Percentiles rank a stretch among this genome's conserved stretches.
Conservation (phyloP, 2,329 filamentous ascomycete genomes). For the Mycosphaerella arachidis region DNA sequence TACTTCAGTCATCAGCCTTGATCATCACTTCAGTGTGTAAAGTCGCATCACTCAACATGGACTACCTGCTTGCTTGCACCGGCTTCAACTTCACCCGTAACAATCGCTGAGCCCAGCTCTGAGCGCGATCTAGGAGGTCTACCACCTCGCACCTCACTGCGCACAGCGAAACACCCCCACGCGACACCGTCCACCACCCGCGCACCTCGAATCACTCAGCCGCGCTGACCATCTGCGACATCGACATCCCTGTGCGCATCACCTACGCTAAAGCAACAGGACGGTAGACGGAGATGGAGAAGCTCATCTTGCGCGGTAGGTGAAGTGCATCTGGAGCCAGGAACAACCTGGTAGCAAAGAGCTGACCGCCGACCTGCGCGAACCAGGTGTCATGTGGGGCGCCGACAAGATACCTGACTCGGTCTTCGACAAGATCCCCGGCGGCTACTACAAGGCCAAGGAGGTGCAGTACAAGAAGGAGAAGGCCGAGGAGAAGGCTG, state of each 20-base stretch:
- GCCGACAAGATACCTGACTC: conserved; percentile 37
- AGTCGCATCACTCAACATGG: no score
- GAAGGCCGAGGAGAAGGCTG: conserved; percentile 11
- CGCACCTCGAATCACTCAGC: not conserved
- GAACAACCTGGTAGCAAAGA: not conserved
- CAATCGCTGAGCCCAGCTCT: no score
- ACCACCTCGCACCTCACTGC: no score
- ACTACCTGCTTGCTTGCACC: no score
- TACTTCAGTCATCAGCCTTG: no score
- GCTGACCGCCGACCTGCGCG: not conserved
- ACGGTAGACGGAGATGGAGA: conserved; percentile 11
- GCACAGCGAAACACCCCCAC: no score
- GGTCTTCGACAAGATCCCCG: conserved; percentile 37
- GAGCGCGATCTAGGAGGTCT: no score
- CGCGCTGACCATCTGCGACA: not conserved
- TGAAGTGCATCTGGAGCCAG: not conserved
- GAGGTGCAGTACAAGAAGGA: conserved; percentile 19
- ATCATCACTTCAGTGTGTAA: no score
- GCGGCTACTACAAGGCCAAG: conserved; percentile 33
- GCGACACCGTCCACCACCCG: not conserved
- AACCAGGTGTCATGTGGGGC: conserved; percentile 24
- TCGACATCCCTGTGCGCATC: not conserved
- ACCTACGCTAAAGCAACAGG: not conserved
- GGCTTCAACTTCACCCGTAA: no score
- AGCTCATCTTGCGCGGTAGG: conserved; percentile 25